Evolutionary conservation across 495 filamentous ascomycete genomes (phyloP), one percentile per base, ranked within the genome.

Genomic region (Chaetomium tenue): DNA sequence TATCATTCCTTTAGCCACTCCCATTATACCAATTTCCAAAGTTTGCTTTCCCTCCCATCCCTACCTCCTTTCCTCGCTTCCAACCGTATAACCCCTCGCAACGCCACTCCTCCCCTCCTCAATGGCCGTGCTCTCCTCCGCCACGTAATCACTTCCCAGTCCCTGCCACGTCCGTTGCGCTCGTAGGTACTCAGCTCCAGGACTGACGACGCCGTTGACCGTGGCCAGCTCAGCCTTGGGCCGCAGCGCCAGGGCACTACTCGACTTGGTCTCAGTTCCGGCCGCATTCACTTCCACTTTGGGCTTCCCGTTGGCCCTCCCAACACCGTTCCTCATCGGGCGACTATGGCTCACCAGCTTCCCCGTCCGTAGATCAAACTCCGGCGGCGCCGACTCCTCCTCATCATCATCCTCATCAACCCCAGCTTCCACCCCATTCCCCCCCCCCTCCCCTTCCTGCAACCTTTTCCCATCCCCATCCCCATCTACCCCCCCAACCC

Each of bases 281-380:
- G 16, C 46, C 4, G 16, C 51, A 60, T 39, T 20, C 42, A 59
- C 47, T 23, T 63, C 51, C 70, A 69, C 66, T 60, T 68, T 55
- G 1, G 6, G 0, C 40, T 40, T 30, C 51, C 18, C 58, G n/a
- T 47, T 40, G n/a, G 25, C 37, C 23, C 40, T 68, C 26, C 33
- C 25, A 2, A 28, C 25, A 4, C 30, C 48, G 16, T 30, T 44
- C 28, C 77, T 72, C 88, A 97, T 92, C 8, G 94, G 93, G 50
- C 92, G 84, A 53, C 91, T 87, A 71, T 89, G 80, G 46, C 90
- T 91, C 40, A 97, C 85, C 71, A 97, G 90, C 67, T 86, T 86
- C 18, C 94, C 94, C 18, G 91, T 97, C 18, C 93, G 80, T 0
- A 98, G 81, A 75, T 99, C 92, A 70, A 93, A 98, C 67, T 96